Conservation (phyloP, 441 rosid species). For the Populus hybrid region DNA sequence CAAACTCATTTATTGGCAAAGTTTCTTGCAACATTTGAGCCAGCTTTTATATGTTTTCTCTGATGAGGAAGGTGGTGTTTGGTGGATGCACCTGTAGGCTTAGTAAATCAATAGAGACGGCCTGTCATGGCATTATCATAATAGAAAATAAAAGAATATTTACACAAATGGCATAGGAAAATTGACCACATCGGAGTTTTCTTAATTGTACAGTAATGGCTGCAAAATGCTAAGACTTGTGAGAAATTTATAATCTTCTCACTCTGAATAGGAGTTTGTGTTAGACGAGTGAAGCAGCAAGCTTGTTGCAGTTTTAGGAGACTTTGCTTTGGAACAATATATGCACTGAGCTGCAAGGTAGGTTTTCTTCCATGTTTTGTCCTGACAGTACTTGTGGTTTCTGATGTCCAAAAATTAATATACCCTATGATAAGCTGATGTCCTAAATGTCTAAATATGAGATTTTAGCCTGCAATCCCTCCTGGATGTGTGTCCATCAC, state of each 20-base stretch:
- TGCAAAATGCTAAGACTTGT: not conserved
- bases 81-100: too few relatives aligned
- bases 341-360: slow-evolving; percentile 18
- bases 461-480: not conserved
- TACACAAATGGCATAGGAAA: not conserved
- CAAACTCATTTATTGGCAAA: not conserved
- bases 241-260: not conserved
- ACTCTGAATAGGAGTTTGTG: slow-evolving; percentile 25
- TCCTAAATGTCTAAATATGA: not conserved
- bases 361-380: not conserved
- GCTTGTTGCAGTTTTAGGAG: slow-evolving; percentile 33
- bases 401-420: too few relatives aligned
- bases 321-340: slow-evolving; percentile 35
- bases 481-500: not conserved
- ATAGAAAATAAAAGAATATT: not conserved
- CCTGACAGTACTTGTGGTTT: not conserved
- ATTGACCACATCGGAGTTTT: slow-evolving; percentile 10
- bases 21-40: not conserved
- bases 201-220: not conserved
- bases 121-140: not conserved
- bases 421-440: not conserved
- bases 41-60: not conserved
- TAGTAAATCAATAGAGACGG: not conserved
- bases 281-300: slow-evolving; percentile 43
- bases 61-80: not conserved